Evolutionary conservation across 768 basidiomycete genomes (phyloP).

Genomic region (Mycena galericulata): DNA sequence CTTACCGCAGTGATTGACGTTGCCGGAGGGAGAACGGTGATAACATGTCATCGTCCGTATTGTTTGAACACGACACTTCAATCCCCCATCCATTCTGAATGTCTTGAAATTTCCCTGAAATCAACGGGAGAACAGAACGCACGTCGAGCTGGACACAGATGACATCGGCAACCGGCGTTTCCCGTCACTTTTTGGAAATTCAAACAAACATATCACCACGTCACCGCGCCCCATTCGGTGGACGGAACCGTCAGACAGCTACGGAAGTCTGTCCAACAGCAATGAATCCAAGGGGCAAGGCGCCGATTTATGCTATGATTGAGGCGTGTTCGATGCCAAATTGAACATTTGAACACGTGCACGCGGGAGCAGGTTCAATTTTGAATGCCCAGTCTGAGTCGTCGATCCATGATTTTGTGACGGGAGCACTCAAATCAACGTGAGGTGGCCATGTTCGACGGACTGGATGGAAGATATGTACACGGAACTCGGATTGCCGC

Average conservation of each 20-base stretch:
- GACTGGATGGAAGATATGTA: no score
- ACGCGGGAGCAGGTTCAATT: no score
- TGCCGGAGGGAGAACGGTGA: constrained; percentile 15
- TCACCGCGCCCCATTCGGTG: not conserved
- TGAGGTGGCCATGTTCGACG: no score
- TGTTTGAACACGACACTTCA: not conserved
- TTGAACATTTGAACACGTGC: no score
- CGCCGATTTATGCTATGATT: not conserved
- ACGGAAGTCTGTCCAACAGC: not conserved
- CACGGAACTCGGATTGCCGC: no score
- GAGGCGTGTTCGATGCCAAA: not conserved
- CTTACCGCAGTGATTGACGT: constrained; percentile 28
- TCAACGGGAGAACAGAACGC: not conserved
- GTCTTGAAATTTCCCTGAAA: not conserved
- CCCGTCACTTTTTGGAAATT: not conserved
- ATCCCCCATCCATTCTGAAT: not conserved
- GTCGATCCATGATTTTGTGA: no score
- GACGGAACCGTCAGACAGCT: not conserved
- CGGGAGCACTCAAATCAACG: no score
- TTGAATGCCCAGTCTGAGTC: no score
- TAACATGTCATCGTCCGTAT: not conserved
- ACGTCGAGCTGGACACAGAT: not conserved
- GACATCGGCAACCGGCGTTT: not conserved
- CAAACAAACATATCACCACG: not conserved
- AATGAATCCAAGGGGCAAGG: not conserved